Conservation (phyloP, 2,329 filamentous ascomycete genomes). For the Cadophora sp. region DNA sequence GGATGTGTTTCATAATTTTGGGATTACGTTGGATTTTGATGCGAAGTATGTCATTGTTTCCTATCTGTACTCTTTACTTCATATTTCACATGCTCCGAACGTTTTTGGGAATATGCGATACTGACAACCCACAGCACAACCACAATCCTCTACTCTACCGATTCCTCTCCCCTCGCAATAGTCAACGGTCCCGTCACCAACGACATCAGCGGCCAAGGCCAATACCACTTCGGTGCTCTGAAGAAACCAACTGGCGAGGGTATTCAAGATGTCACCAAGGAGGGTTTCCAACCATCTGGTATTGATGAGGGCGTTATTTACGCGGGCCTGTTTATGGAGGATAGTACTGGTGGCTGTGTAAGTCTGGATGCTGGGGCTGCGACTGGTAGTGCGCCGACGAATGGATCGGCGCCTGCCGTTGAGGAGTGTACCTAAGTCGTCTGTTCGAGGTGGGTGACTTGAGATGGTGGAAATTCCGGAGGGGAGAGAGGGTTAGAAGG, state of each 20-base stretch:
- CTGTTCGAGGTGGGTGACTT: no score
- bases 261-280: slow-evolving; percentile 56
- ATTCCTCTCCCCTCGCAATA: slow-evolving; percentile 50
- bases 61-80: no score
- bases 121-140: slow-evolving; percentile 52
- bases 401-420: neutral
- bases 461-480: no score
- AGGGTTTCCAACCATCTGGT: slow-evolving; percentile 54
- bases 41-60: slow-evolving; percentile 55
- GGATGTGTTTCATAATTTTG: slow-evolving; percentile 67
- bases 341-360: slow-evolving; percentile 51
- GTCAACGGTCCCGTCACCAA: slow-evolving; percentile 56
- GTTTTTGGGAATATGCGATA: neutral
- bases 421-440: neutral
- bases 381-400: neutral
- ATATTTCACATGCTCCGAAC: no score
- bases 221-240: slow-evolving; percentile 67
- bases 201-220: slow-evolving; percentile 62
- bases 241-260: slow-evolving; percentile 58
- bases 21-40: slow-evolving; percentile 61
- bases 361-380: slow-evolving; percentile 18
- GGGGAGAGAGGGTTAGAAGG: no score
- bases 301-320: slow-evolving; percentile 61
- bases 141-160: slow-evolving; percentile 63
- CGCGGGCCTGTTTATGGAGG: slow-evolving; percentile 60